phyloP scores from a whole-genome alignment of 176 grass and related monocot species.

The Avena eriantha region DNA sequence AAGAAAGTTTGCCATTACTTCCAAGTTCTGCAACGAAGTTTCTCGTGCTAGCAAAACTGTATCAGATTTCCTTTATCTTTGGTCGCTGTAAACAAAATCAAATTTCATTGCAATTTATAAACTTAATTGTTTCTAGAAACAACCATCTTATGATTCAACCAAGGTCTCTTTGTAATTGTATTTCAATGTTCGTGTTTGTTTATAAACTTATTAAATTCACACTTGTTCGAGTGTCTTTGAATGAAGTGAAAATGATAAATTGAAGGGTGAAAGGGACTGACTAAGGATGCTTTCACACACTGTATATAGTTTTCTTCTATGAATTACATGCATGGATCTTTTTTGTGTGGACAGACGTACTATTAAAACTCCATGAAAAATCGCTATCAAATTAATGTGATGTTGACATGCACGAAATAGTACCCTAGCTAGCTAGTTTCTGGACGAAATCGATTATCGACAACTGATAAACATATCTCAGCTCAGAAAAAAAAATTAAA shows the following conservation, averaged over 20 bases:
- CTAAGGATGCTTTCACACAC: background rate
- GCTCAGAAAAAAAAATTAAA: background rate
- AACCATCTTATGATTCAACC: background rate
- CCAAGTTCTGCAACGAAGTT: background rate
- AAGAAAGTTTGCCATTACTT: background rate
- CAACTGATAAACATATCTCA: background rate
- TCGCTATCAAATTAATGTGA: background rate
- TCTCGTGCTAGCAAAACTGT: background rate
- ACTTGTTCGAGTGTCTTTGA: background rate
- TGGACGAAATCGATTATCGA: background rate
- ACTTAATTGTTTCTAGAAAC: background rate
- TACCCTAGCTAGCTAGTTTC: background rate
- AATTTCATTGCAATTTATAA: background rate
- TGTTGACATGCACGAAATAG: conserved; percentile 4
- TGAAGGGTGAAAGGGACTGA: background rate
- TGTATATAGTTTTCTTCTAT: background rate
- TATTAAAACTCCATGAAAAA: conserved; percentile 12
- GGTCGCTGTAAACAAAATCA: background rate
- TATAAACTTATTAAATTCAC: background rate
- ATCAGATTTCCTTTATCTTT: background rate
- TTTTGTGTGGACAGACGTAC: background rate
- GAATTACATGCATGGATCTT: background rate
- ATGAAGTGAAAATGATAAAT: background rate
- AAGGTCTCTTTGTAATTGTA: too few species aligned
- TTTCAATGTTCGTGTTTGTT: too few species aligned